Conservation (phyloP, 2,329 filamentous ascomycete species). For the Aaosphaeria pasadenensis region DNA sequence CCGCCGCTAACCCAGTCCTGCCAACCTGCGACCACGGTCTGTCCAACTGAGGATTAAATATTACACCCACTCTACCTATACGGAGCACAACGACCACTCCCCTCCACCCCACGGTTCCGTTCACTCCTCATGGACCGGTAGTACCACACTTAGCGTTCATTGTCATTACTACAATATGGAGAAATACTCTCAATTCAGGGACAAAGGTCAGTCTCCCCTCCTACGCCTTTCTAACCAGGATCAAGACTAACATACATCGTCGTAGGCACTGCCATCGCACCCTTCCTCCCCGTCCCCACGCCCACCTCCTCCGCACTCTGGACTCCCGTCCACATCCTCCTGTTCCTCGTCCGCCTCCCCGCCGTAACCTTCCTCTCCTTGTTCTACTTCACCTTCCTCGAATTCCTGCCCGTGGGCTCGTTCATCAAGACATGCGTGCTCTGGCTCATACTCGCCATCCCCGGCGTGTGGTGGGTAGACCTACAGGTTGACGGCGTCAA, state of each 20-base stretch:
- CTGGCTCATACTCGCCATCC: conserved; percentile 83
- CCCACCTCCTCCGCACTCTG: conserved; percentile 60
- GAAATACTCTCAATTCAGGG: conserved; percentile 90
- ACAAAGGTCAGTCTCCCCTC: conserved; percentile 62
- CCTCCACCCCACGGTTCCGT: not conserved
- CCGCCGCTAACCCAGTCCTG: too few species aligned
- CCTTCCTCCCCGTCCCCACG: conserved; percentile 80
- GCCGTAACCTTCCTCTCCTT: conserved; percentile 66
- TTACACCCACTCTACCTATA: too few species aligned
- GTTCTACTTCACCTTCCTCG: conserved; percentile 76
- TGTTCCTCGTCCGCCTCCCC: conserved; percentile 80
- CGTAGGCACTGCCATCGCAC: conserved; percentile 88
- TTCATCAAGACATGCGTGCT: conserved; percentile 76
- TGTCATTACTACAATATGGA: conserved; percentile 60
- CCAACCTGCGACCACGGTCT: too few species aligned
- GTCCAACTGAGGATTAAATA: too few species aligned
- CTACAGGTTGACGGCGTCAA: conserved; percentile 97
- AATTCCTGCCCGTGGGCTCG: conserved; percentile 72
- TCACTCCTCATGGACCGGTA: conserved; percentile 13
- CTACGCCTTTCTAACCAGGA: not conserved
- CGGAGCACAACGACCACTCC: not conserved
- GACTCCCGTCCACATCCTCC: conserved; percentile 62
- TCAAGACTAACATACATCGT: not conserved
- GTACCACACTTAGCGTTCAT: not conserved
- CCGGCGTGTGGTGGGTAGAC: conserved; percentile 97